Conservation (phyloP, 495 filamentous ascomycete species). For the Jackrogersella minutella region DNA sequence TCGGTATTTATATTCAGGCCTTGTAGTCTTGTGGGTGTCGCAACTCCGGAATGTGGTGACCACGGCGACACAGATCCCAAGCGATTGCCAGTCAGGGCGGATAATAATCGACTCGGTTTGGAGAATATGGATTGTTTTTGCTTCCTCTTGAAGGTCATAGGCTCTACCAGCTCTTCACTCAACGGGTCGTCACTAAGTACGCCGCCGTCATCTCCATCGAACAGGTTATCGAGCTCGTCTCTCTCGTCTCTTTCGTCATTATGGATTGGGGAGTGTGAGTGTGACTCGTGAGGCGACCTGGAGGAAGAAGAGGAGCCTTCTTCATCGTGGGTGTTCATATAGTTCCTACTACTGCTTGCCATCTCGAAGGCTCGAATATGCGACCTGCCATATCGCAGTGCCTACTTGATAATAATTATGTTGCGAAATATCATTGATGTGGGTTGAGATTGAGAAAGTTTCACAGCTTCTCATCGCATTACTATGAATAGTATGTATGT, state of each 20-base stretch:
- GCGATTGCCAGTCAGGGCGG: conserved; percentile 62
- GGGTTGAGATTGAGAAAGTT: neutral
- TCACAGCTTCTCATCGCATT: no score
- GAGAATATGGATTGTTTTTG: conserved; percentile 65
- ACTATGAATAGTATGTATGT: neutral
- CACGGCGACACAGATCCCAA: conserved; percentile 30
- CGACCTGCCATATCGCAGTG: conserved; percentile 43
- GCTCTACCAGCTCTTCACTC: conserved; percentile 57
- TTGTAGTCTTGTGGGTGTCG: conserved; percentile 34
- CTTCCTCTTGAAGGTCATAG: conserved; percentile 86
- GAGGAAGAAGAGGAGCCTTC: conserved; percentile 46
- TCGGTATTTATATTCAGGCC: conserved; percentile 8
- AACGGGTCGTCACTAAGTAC: conserved; percentile 60
- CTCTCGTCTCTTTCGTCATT: conserved; percentile 49
- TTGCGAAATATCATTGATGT: no score
- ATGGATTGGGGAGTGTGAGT: conserved; percentile 33
- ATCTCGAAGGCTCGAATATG: conserved; percentile 35
- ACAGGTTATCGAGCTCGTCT: conserved; percentile 57
- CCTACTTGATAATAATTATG: conserved; percentile 1
- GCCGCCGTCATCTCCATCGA: conserved; percentile 48
- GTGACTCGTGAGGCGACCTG: conserved; percentile 39
- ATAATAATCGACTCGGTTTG: conserved; percentile 61
- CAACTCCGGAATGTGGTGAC: conserved; percentile 27
- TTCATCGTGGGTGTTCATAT: conserved; percentile 39
- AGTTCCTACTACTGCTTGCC: conserved; percentile 47